Conservation (phyloP, 441 rosid genomes). For the Dalechampia spathulata region DNA sequence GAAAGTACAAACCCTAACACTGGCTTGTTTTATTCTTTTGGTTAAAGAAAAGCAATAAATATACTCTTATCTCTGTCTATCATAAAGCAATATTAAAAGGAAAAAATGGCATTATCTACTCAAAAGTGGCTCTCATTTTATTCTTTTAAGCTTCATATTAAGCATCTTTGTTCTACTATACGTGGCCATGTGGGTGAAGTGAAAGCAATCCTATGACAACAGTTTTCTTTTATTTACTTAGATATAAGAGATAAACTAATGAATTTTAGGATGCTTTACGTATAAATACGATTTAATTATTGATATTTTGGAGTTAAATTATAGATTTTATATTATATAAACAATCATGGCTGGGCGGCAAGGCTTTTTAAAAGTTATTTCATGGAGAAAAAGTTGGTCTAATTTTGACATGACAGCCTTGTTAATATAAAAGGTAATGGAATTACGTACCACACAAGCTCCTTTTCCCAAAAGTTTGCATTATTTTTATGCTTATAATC, state of each 20-base stretch:
- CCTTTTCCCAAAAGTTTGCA: slow-evolving; percentile 37
- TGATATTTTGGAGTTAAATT: background rate
- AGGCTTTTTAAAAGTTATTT: slow-evolving; percentile 46
- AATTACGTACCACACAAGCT: slow-evolving; percentile 49
- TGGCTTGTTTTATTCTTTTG: slow-evolving; percentile 27
- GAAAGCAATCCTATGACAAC: background rate
- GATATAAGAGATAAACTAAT: too few relatives aligned
- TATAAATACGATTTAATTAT: too few relatives aligned
- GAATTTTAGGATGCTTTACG: too few relatives aligned
- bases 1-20: slow-evolving; percentile 13
- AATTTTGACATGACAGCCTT: slow-evolving; percentile 86
- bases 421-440: slow-evolving; percentile 50
- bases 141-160: slow-evolving; percentile 54
- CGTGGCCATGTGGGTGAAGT: slow-evolving; percentile 68
- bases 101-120: slow-evolving; percentile 79
- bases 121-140: slow-evolving; percentile 60
- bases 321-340: background rate
- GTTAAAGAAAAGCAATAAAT: slow-evolving; percentile 41
- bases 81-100: slow-evolving; percentile 43
- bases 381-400: slow-evolving; percentile 54
- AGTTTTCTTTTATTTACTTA: too few relatives aligned
- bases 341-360: slow-evolving; percentile 35
- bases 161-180: slow-evolving; percentile 48
- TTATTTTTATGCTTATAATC: slow-evolving; percentile 18
- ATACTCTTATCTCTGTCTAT: background rate